A percentile compares a stretch with the other conserved stretches of the same genome.
phyloP scores from a whole-genome alignment of 805 yeast species.

The Kuraishia piskuri region DNA sequence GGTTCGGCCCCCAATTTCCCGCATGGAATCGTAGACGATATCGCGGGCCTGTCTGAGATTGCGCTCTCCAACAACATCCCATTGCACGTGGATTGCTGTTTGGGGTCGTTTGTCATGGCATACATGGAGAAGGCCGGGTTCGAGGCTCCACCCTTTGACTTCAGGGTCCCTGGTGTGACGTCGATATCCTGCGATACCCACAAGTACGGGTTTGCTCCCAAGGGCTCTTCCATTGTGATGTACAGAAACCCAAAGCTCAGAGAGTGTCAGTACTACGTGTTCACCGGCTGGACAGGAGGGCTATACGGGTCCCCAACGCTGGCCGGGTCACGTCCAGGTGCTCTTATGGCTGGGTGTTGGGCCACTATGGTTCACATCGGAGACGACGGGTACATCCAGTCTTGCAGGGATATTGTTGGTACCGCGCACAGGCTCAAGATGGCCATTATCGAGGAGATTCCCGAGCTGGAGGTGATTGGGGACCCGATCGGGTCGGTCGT shows the following conservation, averaged over 20 bases:
- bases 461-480: slow-evolving; percentile 66
- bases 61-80: slow-evolving; percentile 70
- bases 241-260: slow-evolving; percentile 65
- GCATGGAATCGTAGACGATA: slow-evolving; percentile 92
- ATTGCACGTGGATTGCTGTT: slow-evolving; percentile 90
- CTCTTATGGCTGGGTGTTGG: slow-evolving; percentile 97
- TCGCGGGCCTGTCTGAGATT: slow-evolving; percentile 56
- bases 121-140: slow-evolving; percentile 62
- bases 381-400: slow-evolving; percentile 65
- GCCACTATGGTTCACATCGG: slow-evolving; percentile 83
- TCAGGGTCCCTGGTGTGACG: slow-evolving; percentile 86
- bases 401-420: slow-evolving; percentile 57
- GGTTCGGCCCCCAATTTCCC: slow-evolving; percentile 98
- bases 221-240: slow-evolving; percentile 91
- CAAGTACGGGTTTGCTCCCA: slow-evolving; percentile 97
- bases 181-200: slow-evolving; percentile 99
- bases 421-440: slow-evolving; percentile 53
- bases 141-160: slow-evolving; percentile 59
- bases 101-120: slow-evolving; percentile 87
- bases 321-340: slow-evolving; percentile 97
- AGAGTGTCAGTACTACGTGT: slow-evolving; percentile 74
- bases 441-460: slow-evolving; percentile 35
- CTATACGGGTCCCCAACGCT: slow-evolving; percentile 93
- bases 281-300: slow-evolving; percentile 89
- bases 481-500: slow-evolving; percentile 82